Base-by-base conservation (phyloP, 2,329 filamentous ascomycete species). In the Sarocladium kiliense region DNA sequence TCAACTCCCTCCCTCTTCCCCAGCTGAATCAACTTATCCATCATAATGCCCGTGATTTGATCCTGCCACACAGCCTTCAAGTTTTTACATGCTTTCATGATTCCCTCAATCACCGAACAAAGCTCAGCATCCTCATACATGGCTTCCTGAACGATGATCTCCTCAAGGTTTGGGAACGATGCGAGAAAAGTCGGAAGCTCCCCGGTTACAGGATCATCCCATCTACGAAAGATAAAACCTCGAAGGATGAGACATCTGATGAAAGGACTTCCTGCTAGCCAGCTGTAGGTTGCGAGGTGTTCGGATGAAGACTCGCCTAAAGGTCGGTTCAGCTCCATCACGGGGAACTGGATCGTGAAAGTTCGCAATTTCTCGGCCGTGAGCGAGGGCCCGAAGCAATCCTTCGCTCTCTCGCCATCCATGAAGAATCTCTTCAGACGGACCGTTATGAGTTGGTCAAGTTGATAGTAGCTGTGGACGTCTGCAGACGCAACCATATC, bases 281-380 rank as follows among this genome's bases (percentile, higher is more conserved):
- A 75, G 6, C 57, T 58, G 55, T 69, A 68, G 1, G 61, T 59
- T 16, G 61, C 53, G 12, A 74, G 59, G 54, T 72, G 66, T 14
- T 63, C 55, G 11, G 58, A 56, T 55, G 65, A 66, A n/a, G 53
- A 51, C n/a, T 58, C 54, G 12, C 68, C 70, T n/a, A 56, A 47
- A 1, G 54, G 58, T 5, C 59, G 61, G 12, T 62, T 54, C 27
- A 64, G 50, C 18, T 57, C 32, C 2, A 66, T 63, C 1, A 64
- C 60, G 1, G 68, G 68, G 55, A 74, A 73, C 2, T 68, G 64
- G 18, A 73, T 64, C 55, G 72, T 71, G 14, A 74, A 62, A 1
- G 66, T 66, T 27, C 65, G 61, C 3, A 74, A 61, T 14, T 62
- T 67, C 21, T 64, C 62, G 1, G 59, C 57, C 16, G 56, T 49